A percentile compares a stretch with the other conserved stretches of the same genome.
Evolutionary conservation across 345 rosid genomes (phyloP).

Genomic region (Erucastrum elatum): DNA sequence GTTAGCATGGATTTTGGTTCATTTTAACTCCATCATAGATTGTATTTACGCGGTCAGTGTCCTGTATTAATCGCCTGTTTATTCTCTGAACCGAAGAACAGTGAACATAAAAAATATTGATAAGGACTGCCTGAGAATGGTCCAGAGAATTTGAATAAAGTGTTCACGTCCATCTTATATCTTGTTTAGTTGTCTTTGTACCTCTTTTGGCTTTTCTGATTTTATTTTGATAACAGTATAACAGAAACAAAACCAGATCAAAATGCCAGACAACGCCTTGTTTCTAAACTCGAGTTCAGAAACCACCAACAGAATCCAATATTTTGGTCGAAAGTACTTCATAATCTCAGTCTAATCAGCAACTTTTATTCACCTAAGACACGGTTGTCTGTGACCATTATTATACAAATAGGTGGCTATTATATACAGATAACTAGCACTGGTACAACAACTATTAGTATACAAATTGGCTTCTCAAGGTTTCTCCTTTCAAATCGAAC

Average conservation of each 20-base stretch:
- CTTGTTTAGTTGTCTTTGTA: not conserved
- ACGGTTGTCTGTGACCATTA: not conserved
- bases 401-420: constrained; percentile 2
- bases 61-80: constrained; percentile 29
- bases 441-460: constrained; percentile 7
- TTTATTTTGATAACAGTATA: not conserved
- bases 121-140: constrained; percentile 21
- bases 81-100: constrained; percentile 26
- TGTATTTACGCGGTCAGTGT: constrained; percentile 36
- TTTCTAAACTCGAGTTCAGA: not conserved
- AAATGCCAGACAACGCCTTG: not conserved
- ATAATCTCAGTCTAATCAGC: not conserved
- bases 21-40: constrained; percentile 33
- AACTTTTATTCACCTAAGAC: not conserved
- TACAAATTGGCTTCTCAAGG: constrained; percentile 15
- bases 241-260: not conserved
- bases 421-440: constrained; percentile 6
- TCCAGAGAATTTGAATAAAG: constrained; percentile 29
- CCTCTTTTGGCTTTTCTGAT: not conserved
- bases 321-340: not conserved
- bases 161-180: constrained; percentile 11
- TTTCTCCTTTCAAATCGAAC: constrained; percentile 5
- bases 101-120: constrained; percentile 24
- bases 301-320: not conserved
- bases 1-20: constrained; percentile 34